A percentile compares a stretch with the other conserved stretches of the same genome.
These are phyloP conservation scores for Lantana camara DNA, from an alignment of 257 asterid species.

Conservation along the genomic window DNA sequence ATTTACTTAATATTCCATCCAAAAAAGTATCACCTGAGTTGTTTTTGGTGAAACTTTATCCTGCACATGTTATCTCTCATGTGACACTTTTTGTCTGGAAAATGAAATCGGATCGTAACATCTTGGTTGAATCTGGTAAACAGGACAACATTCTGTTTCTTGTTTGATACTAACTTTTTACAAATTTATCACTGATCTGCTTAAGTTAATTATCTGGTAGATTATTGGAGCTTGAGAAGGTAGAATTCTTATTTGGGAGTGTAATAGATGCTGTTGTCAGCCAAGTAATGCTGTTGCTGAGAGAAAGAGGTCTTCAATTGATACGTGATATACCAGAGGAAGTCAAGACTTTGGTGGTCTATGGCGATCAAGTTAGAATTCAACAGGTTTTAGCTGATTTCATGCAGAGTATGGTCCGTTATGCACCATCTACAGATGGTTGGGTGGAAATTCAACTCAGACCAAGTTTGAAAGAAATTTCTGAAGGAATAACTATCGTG, in stretches of 20 bases:
- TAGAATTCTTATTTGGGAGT: constrained; percentile 70
- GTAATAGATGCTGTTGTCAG: constrained; percentile 90
- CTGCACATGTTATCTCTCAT: too few species aligned
- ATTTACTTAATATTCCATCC: too few species aligned
- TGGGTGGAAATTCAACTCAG: constrained; percentile 87
- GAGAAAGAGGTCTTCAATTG: constrained; percentile 76
- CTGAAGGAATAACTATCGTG: constrained; percentile 47
- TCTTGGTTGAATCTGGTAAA: not conserved
- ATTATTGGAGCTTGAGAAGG: constrained; percentile 68
- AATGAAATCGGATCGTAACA: too few species aligned
- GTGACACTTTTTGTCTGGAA: too few species aligned
- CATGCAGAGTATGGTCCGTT: constrained; percentile 65
- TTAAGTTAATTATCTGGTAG: constrained; percentile 35
- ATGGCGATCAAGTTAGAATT: constrained; percentile 80
- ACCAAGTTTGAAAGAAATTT: constrained; percentile 59
- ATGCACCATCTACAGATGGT: constrained; percentile 71
- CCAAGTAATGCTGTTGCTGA: constrained; percentile 77
- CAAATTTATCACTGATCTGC: constrained; percentile 19
- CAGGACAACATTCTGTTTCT: not conserved
- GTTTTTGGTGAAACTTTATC: too few species aligned
- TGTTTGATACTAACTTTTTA: not conserved
- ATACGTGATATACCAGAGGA: constrained; percentile 83
- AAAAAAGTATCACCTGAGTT: too few species aligned
- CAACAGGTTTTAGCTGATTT: constrained; percentile 85
- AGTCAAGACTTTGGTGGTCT: constrained; percentile 62